phyloP scores from a whole-genome alignment of 2,329 filamentous ascomycete species.

The Botrytis medusae region DNA sequence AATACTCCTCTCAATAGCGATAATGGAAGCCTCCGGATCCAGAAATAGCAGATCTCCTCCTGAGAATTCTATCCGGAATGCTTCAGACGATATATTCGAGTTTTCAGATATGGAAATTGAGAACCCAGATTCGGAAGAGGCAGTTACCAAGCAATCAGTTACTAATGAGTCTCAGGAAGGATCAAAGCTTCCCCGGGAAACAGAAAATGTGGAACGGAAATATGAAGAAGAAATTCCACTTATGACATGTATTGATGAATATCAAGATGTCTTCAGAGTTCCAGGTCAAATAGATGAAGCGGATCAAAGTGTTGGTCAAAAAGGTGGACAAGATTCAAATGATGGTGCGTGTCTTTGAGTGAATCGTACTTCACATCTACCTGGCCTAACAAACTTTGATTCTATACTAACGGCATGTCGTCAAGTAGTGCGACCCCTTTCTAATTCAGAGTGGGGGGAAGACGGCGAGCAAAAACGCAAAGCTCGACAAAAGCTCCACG shows the following conservation, averaged over 20 bases:
- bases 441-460: background rate
- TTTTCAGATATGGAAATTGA: background rate
- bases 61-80: background rate
- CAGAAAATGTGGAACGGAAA: background rate
- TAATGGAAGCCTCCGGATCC: background rate
- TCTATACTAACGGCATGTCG: background rate
- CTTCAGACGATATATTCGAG: background rate
- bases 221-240: background rate
- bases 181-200: background rate
- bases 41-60: background rate
- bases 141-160: too few relatives aligned
- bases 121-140: background rate
- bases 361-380: background rate
- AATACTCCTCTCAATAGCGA: background rate
- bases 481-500: slow-evolving; percentile 2
- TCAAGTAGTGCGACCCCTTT: background rate
- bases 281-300: background rate
- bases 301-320: background rate
- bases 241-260: background rate
- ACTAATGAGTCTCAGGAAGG: background rate
- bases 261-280: background rate
- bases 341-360: background rate
- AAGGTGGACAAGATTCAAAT: background rate
- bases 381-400: background rate
- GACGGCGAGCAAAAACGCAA: background rate